Base-by-base conservation (phyloP, 495 filamentous ascomycete species). In the Aspergillus homomorphus region DNA sequence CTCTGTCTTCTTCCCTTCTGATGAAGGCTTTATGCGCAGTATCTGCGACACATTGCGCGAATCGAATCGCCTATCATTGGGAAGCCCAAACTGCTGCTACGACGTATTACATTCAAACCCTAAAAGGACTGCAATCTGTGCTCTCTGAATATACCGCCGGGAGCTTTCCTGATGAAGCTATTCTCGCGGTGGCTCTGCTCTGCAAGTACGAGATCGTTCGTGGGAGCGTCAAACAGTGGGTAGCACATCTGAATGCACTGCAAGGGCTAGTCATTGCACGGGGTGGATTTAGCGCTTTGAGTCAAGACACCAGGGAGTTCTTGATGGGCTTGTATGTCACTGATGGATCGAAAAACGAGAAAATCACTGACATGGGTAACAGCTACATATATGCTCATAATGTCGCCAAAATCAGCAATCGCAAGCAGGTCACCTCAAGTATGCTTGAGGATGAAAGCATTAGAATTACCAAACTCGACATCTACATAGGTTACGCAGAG, bases 171-270 rank as follows among this genome's bases (percentile, higher is more conserved):
- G 73, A 76, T 44, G 71, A 79, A 50, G 59, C 68, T 6, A 67
- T 79, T 59, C 58, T 77, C 19, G 66, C 76, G 1, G 73, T 79
- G n/a, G 74, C 72, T 18, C 62, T 77, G 19, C 54, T 79, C 8
- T 75, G 72, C 63, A 77, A 79, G 57, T 79, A 77, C 44, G 76
- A 79, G 46, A 68, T 76, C 41, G 69, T 76, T 1, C 74, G 74
- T 15, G 76, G 76, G 9, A 76, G 73, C 44, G 71, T 79, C 3
- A 73, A 73, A 43, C 75, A 76, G 45, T 79, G 76, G 76, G 63
- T 68, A 18, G 66, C 74, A 19, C 76, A 79, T 57, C 56, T 79
- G 43, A 64, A 72, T 42, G 76, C 74, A 4, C 53, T 79, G 43
- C 72, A 79, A 46, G 70, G 62, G 18, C 52, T 79, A 26, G 69